Evolutionary conservation across 2,329 filamentous ascomycete genomes (phyloP).

Genomic region (Penicillium sp.): DNA sequence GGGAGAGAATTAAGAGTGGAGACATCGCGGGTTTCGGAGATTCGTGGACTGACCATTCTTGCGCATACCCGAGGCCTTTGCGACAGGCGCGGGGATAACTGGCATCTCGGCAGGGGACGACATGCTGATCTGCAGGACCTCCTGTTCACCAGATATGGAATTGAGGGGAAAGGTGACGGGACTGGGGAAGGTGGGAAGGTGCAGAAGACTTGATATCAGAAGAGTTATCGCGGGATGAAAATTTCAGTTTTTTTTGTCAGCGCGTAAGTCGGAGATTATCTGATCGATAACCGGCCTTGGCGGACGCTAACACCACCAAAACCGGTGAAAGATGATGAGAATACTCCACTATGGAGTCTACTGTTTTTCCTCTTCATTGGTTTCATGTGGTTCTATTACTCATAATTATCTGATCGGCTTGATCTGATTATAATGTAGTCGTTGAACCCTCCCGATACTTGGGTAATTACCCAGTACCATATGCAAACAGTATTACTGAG

Average conservation of each 20-base stretch:
- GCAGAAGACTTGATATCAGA: not conserved
- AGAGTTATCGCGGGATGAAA: constrained; percentile 9
- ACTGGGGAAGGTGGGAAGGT: not conserved
- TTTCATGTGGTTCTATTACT: not conserved
- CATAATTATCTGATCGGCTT: not conserved
- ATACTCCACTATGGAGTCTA: not conserved
- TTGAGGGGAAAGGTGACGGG: not conserved
- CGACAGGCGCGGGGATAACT: not conserved
- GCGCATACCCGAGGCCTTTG: constrained; percentile 64
- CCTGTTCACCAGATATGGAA: not conserved
- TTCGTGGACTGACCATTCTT: constrained; percentile 66
- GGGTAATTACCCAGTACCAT: too few species aligned
- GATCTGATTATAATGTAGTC: not conserved
- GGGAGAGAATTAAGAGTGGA: not conserved
- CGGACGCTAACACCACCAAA: constrained; percentile 12
- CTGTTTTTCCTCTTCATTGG: not conserved
- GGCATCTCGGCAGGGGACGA: constrained; percentile 9
- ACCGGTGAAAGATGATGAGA: not conserved
- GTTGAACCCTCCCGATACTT: too few species aligned
- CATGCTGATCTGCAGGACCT: not conserved
- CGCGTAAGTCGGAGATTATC: constrained; percentile 30
- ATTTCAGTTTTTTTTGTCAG: constrained; percentile 9
- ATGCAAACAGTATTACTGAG: not conserved
- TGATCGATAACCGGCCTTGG: constrained; percentile 47
- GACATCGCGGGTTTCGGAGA: constrained; percentile 2